Base-by-base conservation (phyloP, 805 yeast species). In the Lipomyces kockii region DNA sequence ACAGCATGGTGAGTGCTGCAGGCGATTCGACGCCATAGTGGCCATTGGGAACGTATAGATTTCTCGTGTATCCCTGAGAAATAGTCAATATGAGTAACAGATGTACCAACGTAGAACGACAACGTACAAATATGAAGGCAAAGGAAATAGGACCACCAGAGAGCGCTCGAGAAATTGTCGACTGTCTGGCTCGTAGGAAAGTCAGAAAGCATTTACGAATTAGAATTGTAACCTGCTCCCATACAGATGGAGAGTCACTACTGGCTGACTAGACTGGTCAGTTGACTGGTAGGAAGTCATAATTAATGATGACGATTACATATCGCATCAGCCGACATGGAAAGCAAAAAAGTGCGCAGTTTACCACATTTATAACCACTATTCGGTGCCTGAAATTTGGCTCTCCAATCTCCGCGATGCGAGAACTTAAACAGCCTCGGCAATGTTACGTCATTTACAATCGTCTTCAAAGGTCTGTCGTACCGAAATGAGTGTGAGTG, bases 11-110 rank as follows among this genome's bases (percentile, higher is more conserved):
- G 5, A 76, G 67, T 2, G 68, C 66, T 1, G 64, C 63, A 12
- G 77, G 75, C 9, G 64, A 57, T 11, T 75, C 70, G 1, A 77
- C 73, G 11, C 79, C 79, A 56, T 72, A 77, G 25, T 66, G 69
- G 6, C 76, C 76, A 5, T 3, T 1, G 39, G 64, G 64, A 9
- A 39, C 64, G 32, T 29, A 61, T 12, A 61, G 37, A 25, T 57
- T 58, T 29, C 56, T n/a, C 20, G 62, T 22, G 49, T 62, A 55
- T n/a, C 65, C 65, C 62, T 59, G 35, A 14, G 27, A 9, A 27
- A 22, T 20, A 17, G 9, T 25, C n/a, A 34, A 27, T 17, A 20
- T 46, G 39, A 25, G n/a, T 14, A 20, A 6, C 17, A 1, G 11
- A 11, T 57, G 25, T 3, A n/a, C n/a, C 8, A 55, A 27, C 12